Percentiles rank a stretch among this genome's conserved stretches.
Evolutionary conservation across 768 basidiomycete species (phyloP).

Genomic region (Rossbeevera mucosa): DNA sequence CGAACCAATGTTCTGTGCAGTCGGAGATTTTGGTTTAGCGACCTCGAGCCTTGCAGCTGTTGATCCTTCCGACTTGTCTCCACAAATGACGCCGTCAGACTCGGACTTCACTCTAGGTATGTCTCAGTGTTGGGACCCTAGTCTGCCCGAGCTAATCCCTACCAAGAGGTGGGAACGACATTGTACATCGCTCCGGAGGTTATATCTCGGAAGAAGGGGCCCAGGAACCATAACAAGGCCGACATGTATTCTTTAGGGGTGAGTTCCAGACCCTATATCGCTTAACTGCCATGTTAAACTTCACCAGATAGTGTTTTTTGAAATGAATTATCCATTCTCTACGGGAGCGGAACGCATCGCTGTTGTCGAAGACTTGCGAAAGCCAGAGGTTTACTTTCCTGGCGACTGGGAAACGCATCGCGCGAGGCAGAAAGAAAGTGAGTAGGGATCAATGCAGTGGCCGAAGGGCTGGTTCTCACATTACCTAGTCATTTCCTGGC

Average conservation of each 20-base stretch:
- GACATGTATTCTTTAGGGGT: conserved; percentile 95
- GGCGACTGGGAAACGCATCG: conserved; percentile 60
- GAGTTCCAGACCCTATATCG: conserved; percentile 23
- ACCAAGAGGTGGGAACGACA: conserved; percentile 79
- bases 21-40: conserved; percentile 92
- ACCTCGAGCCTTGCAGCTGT: conserved; percentile 77
- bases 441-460: conserved; percentile 24
- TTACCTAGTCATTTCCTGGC: conserved; percentile 66
- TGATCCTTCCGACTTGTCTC: conserved; percentile 64
- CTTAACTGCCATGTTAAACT: neutral
- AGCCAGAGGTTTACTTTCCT: conserved; percentile 74
- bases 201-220: conserved; percentile 53
- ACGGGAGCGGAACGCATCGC: conserved; percentile 82
- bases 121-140: conserved; percentile 6
- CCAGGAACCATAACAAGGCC: conserved; percentile 81
- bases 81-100: conserved; percentile 42
- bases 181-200: conserved; percentile 94
- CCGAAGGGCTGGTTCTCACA: neutral
- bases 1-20: conserved; percentile 30
- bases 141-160: neutral
- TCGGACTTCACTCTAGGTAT: conserved; percentile 73
- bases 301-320: conserved; percentile 87
- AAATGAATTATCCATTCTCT: conserved; percentile 86
- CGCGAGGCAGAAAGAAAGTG: conserved; percentile 65
- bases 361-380: conserved; percentile 75